Percentiles rank a stretch among this genome's conserved stretches.
Conservation (phyloP, 1,284 basidiomycete genomes). For the Trametes versicolor region DNA sequence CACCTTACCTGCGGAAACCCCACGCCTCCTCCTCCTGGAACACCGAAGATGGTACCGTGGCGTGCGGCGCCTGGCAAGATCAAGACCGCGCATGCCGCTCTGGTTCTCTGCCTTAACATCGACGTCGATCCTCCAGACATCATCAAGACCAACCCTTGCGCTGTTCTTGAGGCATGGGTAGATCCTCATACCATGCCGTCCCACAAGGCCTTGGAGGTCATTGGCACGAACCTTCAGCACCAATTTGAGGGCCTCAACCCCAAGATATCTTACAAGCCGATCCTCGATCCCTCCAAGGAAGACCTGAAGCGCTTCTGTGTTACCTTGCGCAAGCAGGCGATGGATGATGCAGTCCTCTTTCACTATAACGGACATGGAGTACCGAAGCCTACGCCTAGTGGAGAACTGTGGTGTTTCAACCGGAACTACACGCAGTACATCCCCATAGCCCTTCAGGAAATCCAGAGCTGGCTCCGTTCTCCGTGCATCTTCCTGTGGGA, state of each 20-base stretch:
- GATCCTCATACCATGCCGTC: slow-evolving; percentile 92
- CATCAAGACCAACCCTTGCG: slow-evolving; percentile 97
- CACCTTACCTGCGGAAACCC: slow-evolving; percentile 91
- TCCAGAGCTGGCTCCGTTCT: slow-evolving; percentile 92
- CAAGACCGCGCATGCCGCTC: slow-evolving; percentile 91
- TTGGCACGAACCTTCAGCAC: slow-evolving; percentile 92
- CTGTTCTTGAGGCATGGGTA: slow-evolving; percentile 97
- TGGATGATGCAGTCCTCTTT: slow-evolving; percentile 94
- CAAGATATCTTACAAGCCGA: slow-evolving; percentile 91
- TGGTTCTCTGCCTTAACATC: slow-evolving; percentile 97
- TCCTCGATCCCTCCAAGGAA: slow-evolving; percentile 95
- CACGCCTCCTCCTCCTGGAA: slow-evolving; percentile 70
- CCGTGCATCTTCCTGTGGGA: slow-evolving; percentile 99
- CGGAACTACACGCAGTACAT: slow-evolving; percentile 98
- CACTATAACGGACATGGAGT: slow-evolving; percentile 99
- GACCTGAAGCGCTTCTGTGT: slow-evolving; percentile 93
- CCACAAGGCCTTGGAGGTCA: slow-evolving; percentile 89
- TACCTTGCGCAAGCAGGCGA: slow-evolving; percentile 86
- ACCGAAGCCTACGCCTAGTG: slow-evolving; percentile 95
- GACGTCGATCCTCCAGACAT: slow-evolving; percentile 98
- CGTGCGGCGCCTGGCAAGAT: slow-evolving; percentile 83
- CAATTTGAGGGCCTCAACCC: slow-evolving; percentile 97
- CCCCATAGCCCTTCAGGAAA: slow-evolving; percentile 92
- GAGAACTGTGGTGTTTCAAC: slow-evolving; percentile 99
- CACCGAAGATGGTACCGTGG: slow-evolving; percentile 79